Conservation (phyloP, 148 eudicot species). For the Pouteria glomerata region DNA sequence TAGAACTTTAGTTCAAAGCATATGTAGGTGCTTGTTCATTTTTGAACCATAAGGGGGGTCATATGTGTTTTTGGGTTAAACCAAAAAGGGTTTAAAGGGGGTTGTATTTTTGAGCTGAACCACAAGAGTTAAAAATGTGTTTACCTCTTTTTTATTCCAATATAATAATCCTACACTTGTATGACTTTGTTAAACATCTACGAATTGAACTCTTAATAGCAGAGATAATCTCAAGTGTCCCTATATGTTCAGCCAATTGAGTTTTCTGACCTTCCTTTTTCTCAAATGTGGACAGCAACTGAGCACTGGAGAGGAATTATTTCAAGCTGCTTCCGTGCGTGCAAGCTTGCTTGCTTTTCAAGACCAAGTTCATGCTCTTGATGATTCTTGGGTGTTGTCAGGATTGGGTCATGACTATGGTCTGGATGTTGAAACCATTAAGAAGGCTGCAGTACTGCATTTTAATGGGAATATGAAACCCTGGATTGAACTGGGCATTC, state of each 20-base stretch:
- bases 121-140: too few species aligned
- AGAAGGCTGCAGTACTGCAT: constrained; percentile 68
- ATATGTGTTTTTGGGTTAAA: too few species aligned
- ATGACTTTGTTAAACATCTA: neutral
- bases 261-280: constrained; percentile 11
- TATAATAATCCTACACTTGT: neutral
- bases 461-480: constrained; percentile 97
- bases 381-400: constrained; percentile 60
- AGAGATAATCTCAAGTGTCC: neutral
- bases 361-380: constrained; percentile 62
- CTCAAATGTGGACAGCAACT: constrained; percentile 30
- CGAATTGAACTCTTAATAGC: neutral
- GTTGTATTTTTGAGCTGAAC: too few species aligned
- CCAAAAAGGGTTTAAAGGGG: too few species aligned
- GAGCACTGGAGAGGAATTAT: constrained; percentile 23
- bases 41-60: too few species aligned
- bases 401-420: constrained; percentile 89
- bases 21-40: too few species aligned
- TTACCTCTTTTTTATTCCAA: neutral
- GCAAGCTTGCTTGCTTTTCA: constrained; percentile 76
- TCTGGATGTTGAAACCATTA: constrained; percentile 37
- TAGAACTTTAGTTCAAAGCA: too few species aligned
- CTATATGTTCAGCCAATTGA: neutral
- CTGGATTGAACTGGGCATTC: constrained; percentile 94
- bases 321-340: constrained; percentile 43